Base-by-base conservation (phyloP, 2,329 filamentous ascomycete species). In the Didymellaceae sp. region DNA sequence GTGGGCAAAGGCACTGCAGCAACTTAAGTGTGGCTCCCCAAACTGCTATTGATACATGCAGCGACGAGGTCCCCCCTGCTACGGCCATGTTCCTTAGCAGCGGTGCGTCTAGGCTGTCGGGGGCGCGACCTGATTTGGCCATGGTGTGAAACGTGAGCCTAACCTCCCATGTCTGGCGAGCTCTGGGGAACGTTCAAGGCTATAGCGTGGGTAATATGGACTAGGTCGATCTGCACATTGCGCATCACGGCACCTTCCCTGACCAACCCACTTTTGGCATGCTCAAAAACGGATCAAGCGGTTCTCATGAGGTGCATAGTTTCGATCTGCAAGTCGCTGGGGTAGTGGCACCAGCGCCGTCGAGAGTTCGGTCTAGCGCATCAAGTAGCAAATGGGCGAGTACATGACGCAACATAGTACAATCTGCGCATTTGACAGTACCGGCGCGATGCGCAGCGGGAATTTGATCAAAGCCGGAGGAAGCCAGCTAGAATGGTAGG, bases 131-230 rank as follows among this genome's bases (percentile, higher is more conserved):
- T 52, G 64, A 67, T 59, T 60, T 49, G 66, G 67, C 56, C 60
- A 66, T 57, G 58, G 60, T 55, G 57, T 73, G 70, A 73, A 73
- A 73, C 69, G 59, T 55, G 64, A 57, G 66, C 63, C 66, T 68
- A 66, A 69, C 63, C 59, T 65, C 62, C 57, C 67, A 64, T 68
- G 70, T 68, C 62, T 57, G 70, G 66, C 70, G 67, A 71, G 68
- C 69, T 70, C 69, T 73, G 67, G 68, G 67, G 69, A 70, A 71
- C 61, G 31, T 41, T 42, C 25, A 51, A 20, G 30, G 25, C 52
- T 62, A 65, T 64, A 65, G 45, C 40, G 51, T 55, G 53, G 54
- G 50, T 45, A 55, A 39, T 64, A 62, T 58, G 42, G 50, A 34
- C 61, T 54, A 59, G 62, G 61, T 34, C 58, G 62, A 65, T 65